Conservation (phyloP, 2,329 filamentous ascomycete species). For the Paracorniculantispora psalliotae region DNA sequence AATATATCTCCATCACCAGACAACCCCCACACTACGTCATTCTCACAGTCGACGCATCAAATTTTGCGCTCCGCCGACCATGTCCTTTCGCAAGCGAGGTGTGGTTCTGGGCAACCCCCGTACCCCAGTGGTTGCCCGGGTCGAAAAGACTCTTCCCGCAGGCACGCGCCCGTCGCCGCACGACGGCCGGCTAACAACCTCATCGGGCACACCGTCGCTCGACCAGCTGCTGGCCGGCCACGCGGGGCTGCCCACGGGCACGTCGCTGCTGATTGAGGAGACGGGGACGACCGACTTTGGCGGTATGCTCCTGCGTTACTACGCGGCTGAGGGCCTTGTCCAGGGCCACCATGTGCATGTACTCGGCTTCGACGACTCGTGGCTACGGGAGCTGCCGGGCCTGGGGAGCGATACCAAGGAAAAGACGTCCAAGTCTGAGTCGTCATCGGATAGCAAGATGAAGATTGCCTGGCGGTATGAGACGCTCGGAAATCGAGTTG, state of each 20-base stretch:
- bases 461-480: slow-evolving; percentile 99
- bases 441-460: slow-evolving; percentile 67
- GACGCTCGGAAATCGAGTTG: slow-evolving; percentile 63
- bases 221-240: slow-evolving; percentile 84
- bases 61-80: slow-evolving; percentile 22
- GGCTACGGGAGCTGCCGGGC: slow-evolving; percentile 80
- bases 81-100: slow-evolving; percentile 57
- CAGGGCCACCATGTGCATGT: slow-evolving; percentile 89
- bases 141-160: slow-evolving; percentile 34
- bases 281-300: slow-evolving; percentile 92
- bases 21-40: no score
- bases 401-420: slow-evolving; percentile 43
- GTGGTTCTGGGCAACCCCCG: slow-evolving; percentile 40
- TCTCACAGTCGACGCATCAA: no score
- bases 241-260: slow-evolving; percentile 76
- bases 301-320: slow-evolving; percentile 78
- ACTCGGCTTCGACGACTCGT: slow-evolving; percentile 71
- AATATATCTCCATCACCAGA: no score
- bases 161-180: slow-evolving; percentile 78
- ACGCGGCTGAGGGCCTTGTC: slow-evolving; percentile 85
- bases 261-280: slow-evolving; percentile 76
- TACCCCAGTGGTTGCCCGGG: slow-evolving; percentile 19
- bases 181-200: slow-evolving; percentile 82
- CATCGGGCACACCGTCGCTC: slow-evolving; percentile 81
- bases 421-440: slow-evolving; percentile 35